Conservation (phyloP, 1,284 basidiomycete genomes). For the Ustilago crameri region DNA sequence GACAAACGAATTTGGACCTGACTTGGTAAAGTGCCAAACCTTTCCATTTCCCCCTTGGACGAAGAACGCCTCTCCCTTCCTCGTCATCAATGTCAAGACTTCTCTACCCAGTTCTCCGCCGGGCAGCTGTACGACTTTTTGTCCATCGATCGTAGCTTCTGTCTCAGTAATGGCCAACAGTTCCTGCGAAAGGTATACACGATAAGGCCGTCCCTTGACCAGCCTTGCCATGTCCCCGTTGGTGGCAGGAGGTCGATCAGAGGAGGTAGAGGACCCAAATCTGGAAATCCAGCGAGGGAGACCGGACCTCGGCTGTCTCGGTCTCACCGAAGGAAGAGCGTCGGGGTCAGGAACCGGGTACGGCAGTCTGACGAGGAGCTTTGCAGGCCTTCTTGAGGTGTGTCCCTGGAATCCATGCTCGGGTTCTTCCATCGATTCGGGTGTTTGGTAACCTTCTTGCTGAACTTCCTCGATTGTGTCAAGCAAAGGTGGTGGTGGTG, state of each 20-base stretch:
- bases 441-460: not conserved
- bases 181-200: not conserved
- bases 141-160: not conserved
- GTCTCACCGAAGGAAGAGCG: not conserved
- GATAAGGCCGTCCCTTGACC: not conserved
- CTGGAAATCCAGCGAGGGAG: not conserved
- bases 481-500: not conserved
- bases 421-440: not conserved
- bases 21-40: conserved; percentile 4
- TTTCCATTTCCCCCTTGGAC: not conserved
- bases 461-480: not conserved
- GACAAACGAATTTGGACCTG: not conserved
- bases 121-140: not conserved
- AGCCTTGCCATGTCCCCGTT: conserved; percentile 6
- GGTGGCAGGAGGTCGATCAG: not conserved
- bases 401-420: not conserved
- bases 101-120: conserved; percentile 2
- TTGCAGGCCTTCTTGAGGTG: not conserved
- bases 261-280: not conserved
- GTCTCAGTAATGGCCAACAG: not conserved
- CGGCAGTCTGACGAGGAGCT: not conserved
- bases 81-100: not conserved
- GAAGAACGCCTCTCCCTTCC: not conserved
- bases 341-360: not conserved
- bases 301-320: not conserved